Conservation (phyloP, 768 basidiomycete genomes). For the Pleurotus cornucopiae region DNA sequence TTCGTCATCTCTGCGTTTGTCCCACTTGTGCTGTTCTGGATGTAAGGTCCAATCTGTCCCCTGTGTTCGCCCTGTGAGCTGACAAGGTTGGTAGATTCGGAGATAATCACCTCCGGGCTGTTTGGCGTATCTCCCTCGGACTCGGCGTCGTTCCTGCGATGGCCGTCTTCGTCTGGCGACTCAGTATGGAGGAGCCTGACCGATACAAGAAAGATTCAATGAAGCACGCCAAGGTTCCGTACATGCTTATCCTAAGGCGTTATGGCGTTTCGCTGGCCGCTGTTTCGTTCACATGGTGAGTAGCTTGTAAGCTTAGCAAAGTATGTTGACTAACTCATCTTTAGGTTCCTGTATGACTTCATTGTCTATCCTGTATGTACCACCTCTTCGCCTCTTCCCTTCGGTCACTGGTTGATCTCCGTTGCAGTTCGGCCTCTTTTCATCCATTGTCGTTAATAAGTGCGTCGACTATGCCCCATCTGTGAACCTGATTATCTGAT, state of each 20-base stretch:
- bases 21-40: constrained; percentile 85
- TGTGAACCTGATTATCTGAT: not conserved
- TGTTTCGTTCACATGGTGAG: constrained; percentile 71
- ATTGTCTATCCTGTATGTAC: constrained; percentile 66
- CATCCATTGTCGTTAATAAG: constrained; percentile 70
- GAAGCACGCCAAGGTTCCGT: constrained; percentile 71
- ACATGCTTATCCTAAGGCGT: constrained; percentile 67
- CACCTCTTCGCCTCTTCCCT: not conserved
- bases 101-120: constrained; percentile 71
- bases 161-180: constrained; percentile 82
- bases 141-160: constrained; percentile 79
- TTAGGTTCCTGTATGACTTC: constrained; percentile 76
- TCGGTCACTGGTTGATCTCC: constrained; percentile 6
- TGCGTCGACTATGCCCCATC: constrained; percentile 21
- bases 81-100: constrained; percentile 51
- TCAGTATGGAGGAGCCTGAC: constrained; percentile 77
- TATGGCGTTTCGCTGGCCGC: constrained; percentile 78
- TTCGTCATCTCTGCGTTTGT: constrained; percentile 80
- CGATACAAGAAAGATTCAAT: constrained; percentile 76
- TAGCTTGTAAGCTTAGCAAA: constrained; percentile 8
- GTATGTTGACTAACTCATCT: not conserved
- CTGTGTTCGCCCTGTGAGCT: not conserved
- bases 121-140: constrained; percentile 85
- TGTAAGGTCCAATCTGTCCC: constrained; percentile 40
- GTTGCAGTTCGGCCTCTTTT: constrained; percentile 71